Conservation (phyloP, 1,284 basidiomycete genomes). For the Mrakiaceae sp. region DNA sequence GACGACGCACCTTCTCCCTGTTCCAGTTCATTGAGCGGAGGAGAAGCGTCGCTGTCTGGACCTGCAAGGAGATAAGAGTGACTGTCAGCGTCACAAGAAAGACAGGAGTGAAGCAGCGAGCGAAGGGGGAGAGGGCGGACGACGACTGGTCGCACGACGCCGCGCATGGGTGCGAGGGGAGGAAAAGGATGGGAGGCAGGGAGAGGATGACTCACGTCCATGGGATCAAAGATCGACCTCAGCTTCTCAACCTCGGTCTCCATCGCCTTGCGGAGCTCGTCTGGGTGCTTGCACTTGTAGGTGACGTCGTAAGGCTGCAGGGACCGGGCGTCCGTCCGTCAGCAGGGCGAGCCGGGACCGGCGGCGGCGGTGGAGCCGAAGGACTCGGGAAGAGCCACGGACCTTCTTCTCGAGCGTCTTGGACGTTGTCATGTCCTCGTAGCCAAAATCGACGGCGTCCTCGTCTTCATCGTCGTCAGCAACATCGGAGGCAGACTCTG, state of each 20-base stretch:
- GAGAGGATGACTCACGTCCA: constrained; percentile 52
- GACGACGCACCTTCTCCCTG: constrained; percentile 66
- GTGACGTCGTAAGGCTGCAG: constrained; percentile 33
- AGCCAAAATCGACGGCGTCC: constrained; percentile 42
- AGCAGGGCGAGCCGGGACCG: not conserved
- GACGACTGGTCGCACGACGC: no score
- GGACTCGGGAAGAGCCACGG: not conserved
- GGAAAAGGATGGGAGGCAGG: not conserved
- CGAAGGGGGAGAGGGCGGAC: not conserved
- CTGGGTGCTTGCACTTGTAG: constrained; percentile 53
- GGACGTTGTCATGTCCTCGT: constrained; percentile 19
- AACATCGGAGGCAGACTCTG: constrained; percentile 16
- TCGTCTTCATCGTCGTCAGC: constrained; percentile 31
- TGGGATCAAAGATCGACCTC: constrained; percentile 60
- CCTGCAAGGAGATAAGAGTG: constrained; percentile 25
- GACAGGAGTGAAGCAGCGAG: not conserved
- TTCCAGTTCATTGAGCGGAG: constrained; percentile 87
- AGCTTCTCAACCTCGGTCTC: constrained; percentile 68
- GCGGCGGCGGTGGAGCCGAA: not conserved
- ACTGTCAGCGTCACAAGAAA: constrained; percentile 13
- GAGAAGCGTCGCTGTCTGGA: constrained; percentile 58
- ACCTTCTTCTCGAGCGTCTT: constrained; percentile 18
- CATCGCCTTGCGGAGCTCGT: constrained; percentile 69
- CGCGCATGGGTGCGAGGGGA: no score
- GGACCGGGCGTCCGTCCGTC: not conserved